These are phyloP conservation scores for Citrus maxima DNA, from an alignment of 345 rosid genomes.

Conservation along the genomic window DNA sequence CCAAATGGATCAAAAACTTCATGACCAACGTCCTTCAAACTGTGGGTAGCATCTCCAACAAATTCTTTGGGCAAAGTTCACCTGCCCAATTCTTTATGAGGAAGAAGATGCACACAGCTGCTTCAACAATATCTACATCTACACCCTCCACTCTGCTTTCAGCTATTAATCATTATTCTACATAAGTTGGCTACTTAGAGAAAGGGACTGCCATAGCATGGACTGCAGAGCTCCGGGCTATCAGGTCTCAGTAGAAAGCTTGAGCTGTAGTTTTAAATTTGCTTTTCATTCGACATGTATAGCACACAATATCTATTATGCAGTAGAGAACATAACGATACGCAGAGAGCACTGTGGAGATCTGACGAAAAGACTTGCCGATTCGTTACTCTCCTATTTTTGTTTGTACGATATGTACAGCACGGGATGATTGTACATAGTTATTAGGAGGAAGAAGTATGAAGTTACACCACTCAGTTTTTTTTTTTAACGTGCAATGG, in stretches of 20 bases:
- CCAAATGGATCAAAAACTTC: conserved; percentile 16
- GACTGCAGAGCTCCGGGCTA: conserved; percentile 1
- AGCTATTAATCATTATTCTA: conserved; percentile 14
- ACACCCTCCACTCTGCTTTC: conserved; percentile 13
- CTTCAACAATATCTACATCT: conserved; percentile 9
- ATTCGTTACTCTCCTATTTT: neutral
- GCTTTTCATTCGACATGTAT: conserved; percentile 20
- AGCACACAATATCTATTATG: conserved; percentile 19
- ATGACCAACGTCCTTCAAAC: conserved; percentile 5
- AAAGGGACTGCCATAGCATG: conserved; percentile 7
- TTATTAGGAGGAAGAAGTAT: conserved; percentile 2
- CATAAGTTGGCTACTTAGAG: conserved; percentile 1
- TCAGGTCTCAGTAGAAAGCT: neutral
- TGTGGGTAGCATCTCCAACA: conserved; percentile 9
- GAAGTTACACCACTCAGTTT: neutral
- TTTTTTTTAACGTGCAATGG: neutral
- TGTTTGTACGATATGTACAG: conserved; percentile 2
- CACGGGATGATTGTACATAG: conserved; percentile 18
- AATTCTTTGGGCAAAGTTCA: neutral
- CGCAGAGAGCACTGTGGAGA: neutral
- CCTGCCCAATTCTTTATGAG: conserved; percentile 8
- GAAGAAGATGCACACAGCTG: conserved; percentile 12
- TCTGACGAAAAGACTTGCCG: neutral
- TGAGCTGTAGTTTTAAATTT: conserved; percentile 13
- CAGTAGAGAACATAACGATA: conserved; percentile 9